Conservation (phyloP, 495 filamentous ascomycete species). For the Chaetomium cochliodes region DNA sequence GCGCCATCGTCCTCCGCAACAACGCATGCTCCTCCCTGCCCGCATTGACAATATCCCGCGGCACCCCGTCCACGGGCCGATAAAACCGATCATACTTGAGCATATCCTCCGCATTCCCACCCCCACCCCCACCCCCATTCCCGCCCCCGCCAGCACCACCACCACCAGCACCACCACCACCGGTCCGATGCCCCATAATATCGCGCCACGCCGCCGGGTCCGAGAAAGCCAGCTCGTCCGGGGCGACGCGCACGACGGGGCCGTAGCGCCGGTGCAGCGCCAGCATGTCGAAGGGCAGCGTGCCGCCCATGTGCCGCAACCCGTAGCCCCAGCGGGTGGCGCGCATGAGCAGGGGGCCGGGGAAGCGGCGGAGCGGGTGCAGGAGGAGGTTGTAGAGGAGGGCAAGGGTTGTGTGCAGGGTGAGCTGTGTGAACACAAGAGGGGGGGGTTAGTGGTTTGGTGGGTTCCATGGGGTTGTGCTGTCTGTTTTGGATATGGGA, state of each 20-base stretch:
- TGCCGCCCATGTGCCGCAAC: slow-evolving; percentile 38
- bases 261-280: slow-evolving; percentile 52
- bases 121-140: slow-evolving; percentile 18
- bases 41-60: slow-evolving; percentile 37
- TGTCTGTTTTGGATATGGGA: not conserved
- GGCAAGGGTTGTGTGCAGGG: slow-evolving; percentile 18
- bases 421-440: not conserved
- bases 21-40: slow-evolving; percentile 42
- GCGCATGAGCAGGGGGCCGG: slow-evolving; percentile 50
- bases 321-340: slow-evolving; percentile 37
- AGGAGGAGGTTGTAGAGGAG: slow-evolving; percentile 49
- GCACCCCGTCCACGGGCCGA: slow-evolving; percentile 27
- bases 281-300: slow-evolving; percentile 45
- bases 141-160: too few species aligned
- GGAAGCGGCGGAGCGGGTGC: slow-evolving; percentile 52
- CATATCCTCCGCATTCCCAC: slow-evolving; percentile 29
- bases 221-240: slow-evolving; percentile 53
- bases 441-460: not conserved
- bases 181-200: slow-evolving; percentile 49
- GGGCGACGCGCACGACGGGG: slow-evolving; percentile 53
- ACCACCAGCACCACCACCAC: not conserved
- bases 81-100: slow-evolving; percentile 40
- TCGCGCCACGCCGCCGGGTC: slow-evolving; percentile 55
- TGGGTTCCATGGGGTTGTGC: not conserved
- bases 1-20: slow-evolving; percentile 49